Conservation (phyloP, 2,329 filamentous ascomycete species). For the Calonectria henricotiae region DNA sequence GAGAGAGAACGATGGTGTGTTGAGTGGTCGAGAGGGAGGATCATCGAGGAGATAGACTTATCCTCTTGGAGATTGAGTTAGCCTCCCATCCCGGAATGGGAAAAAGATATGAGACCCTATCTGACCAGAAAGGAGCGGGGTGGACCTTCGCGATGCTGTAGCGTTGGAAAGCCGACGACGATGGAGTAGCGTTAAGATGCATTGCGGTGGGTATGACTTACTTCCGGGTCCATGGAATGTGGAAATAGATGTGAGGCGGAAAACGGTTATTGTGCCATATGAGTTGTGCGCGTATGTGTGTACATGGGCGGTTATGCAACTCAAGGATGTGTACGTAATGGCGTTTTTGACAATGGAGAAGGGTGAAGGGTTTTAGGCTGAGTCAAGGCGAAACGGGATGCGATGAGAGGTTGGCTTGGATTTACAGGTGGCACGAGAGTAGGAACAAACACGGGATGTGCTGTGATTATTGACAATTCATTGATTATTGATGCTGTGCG, state of each 20-base stretch:
- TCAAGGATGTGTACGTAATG: conserved; percentile 20
- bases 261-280: not conserved
- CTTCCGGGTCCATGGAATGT: conserved; percentile 11
- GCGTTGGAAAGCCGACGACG: not conserved
- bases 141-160: conserved; percentile 10
- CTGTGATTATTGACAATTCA: not conserved
- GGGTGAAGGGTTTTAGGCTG: conserved; percentile 10
- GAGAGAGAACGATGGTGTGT: conserved; percentile 3
- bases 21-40: conserved; percentile 2
- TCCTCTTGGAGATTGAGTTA: conserved; percentile 28
- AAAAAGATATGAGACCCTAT: conserved; percentile 28
- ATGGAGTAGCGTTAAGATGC: not conserved
- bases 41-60: conserved; percentile 1
- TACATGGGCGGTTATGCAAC: not conserved
- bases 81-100: not conserved
- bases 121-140: not conserved
- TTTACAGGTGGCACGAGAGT: not conserved
- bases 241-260: conserved; percentile 10
- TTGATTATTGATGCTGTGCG: conserved; percentile 12
- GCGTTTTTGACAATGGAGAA: conserved; percentile 1
- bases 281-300: conserved; percentile 20
- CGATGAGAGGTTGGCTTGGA: conserved; percentile 3
- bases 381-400: not conserved
- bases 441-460: not conserved
- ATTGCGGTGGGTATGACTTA: conserved; percentile 4